phyloP scores from a whole-genome alignment of 495 filamentous ascomycete species.

The Sphaerosporella brunnea region DNA sequence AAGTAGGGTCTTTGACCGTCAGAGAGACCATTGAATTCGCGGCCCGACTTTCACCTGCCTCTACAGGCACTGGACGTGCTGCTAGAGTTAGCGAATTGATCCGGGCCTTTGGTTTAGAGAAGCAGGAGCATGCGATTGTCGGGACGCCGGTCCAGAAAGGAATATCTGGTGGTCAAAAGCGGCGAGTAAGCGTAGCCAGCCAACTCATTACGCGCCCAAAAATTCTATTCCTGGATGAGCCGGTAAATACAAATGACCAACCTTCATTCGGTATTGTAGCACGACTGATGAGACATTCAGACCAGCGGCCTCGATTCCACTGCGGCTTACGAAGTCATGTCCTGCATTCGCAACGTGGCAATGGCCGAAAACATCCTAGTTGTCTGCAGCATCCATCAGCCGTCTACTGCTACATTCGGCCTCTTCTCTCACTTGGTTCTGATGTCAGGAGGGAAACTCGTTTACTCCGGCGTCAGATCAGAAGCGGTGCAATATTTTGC shows the following conservation, averaged over 20 bases:
- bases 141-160: slow-evolving; percentile 67
- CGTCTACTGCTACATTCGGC: slow-evolving; percentile 54
- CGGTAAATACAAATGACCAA: no score
- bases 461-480: slow-evolving; percentile 47
- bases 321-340: slow-evolving; percentile 50
- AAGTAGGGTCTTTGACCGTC: slow-evolving; percentile 42
- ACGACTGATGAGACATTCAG: not conserved
- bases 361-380: slow-evolving; percentile 50
- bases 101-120: slow-evolving; percentile 42
- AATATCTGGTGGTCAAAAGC: slow-evolving; percentile 64
- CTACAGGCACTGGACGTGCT: not conserved
- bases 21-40: slow-evolving; percentile 60
- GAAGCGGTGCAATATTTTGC: slow-evolving; percentile 41
- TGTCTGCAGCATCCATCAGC: slow-evolving; percentile 68
- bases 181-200: slow-evolving; percentile 56
- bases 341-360: slow-evolving; percentile 44
- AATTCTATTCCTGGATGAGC: slow-evolving; percentile 68
- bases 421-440: slow-evolving; percentile 65
- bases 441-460: slow-evolving; percentile 47
- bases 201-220: slow-evolving; percentile 63
- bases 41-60: slow-evolving; percentile 26
- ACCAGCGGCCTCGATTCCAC: slow-evolving; percentile 62
- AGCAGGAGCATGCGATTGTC: slow-evolving; percentile 48
- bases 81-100: slow-evolving; percentile 38
- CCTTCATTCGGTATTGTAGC: no score